A percentile compares a stretch with the other conserved stretches of the same genome.
These are phyloP conservation scores for Calocybe cyanea DNA, from an alignment of 768 basidiomycete genomes.

Conservation along the genomic window DNA sequence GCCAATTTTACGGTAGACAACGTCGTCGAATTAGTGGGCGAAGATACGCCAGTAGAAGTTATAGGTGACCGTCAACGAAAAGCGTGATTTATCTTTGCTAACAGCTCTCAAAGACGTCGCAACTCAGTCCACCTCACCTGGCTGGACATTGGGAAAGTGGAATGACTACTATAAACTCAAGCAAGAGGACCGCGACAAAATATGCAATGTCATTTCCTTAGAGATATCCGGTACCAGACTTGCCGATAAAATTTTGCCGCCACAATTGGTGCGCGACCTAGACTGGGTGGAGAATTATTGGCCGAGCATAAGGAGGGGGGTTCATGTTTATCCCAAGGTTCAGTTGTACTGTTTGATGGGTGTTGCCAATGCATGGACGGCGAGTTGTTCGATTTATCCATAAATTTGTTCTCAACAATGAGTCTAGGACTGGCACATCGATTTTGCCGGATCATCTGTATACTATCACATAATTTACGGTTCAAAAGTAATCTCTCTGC, in stretches of 20 bases:
- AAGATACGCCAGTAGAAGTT: slow-evolving; percentile 79
- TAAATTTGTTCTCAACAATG: slow-evolving; percentile 1
- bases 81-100: not conserved
- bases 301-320: slow-evolving; percentile 75
- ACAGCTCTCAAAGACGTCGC: slow-evolving; percentile 63
- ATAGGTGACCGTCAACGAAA: slow-evolving; percentile 57
- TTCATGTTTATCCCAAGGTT: slow-evolving; percentile 84
- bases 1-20: slow-evolving; percentile 70
- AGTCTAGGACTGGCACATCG: slow-evolving; percentile 94
- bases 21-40: slow-evolving; percentile 77
- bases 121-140: slow-evolving; percentile 77
- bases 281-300: slow-evolving; percentile 98
- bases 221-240: slow-evolving; percentile 88
- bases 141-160: slow-evolving; percentile 92
- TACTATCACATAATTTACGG: slow-evolving; percentile 93
- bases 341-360: slow-evolving; percentile 98
- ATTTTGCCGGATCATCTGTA: slow-evolving; percentile 97
- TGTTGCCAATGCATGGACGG: slow-evolving; percentile 91
- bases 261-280: slow-evolving; percentile 78
- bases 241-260: slow-evolving; percentile 76
- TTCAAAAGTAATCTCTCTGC: slow-evolving; percentile 56
- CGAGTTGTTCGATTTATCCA: slow-evolving; percentile 33
- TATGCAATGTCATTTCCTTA: slow-evolving; percentile 92
- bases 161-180: slow-evolving; percentile 78
- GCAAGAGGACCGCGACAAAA: slow-evolving; percentile 70